Conservation (phyloP, 192 early-diverging fungal genomes). For the Geranomyces variabilis region DNA sequence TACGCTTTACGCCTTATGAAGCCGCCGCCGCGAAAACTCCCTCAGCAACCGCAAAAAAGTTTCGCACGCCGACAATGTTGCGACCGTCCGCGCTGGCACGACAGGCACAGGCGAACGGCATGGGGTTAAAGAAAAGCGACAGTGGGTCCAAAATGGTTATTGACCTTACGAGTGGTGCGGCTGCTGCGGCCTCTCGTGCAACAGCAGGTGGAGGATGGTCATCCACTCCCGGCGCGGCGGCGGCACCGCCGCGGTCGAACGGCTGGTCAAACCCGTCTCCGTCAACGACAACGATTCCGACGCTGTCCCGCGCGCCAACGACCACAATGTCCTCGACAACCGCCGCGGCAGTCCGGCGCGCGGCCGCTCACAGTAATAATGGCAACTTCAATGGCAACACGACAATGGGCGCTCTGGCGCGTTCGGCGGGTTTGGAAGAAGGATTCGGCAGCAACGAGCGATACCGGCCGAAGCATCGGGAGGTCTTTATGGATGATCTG, state of each 20-base stretch:
- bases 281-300: background rate
- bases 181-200: background rate
- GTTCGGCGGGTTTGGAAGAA: background rate
- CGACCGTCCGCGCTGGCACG: background rate
- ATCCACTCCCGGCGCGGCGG: background rate
- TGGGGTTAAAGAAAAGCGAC: slow-evolving; percentile 23
- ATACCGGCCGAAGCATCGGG: slow-evolving; percentile 1
- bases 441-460: background rate
- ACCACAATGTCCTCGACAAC: slow-evolving; percentile 12
- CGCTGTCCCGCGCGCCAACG: background rate
- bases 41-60: background rate
- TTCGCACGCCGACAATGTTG: background rate
- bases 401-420: background rate
- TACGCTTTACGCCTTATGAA: background rate
- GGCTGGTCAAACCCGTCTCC: background rate
- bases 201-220: background rate
- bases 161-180: slow-evolving; percentile 21
- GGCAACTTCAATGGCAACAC: background rate
- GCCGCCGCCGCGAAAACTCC: background rate
- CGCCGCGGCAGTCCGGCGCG: background rate
- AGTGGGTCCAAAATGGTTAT: slow-evolving; percentile 34
- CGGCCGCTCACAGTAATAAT: background rate
- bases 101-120: background rate
- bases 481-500: background rate
- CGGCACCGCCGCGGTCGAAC: background rate